Evolutionary conservation across 768 basidiomycete genomes (phyloP).

Genomic region (Hygrocybe punicea): DNA sequence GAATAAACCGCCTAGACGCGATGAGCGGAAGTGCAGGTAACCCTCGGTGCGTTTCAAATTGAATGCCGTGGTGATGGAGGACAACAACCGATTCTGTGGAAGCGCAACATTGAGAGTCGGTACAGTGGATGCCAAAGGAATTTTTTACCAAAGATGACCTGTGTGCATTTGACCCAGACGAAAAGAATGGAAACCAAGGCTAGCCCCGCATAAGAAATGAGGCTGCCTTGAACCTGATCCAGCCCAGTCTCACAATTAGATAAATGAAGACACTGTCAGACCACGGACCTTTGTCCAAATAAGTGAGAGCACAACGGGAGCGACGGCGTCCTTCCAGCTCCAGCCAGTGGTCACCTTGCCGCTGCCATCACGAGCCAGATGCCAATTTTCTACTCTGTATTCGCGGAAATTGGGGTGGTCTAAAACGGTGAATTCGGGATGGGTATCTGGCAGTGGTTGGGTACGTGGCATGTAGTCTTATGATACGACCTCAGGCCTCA

Average conservation of each 20-base stretch:
- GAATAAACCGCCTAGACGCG: constrained; percentile 56
- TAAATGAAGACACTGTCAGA: not conserved
- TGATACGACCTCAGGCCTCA: too few species aligned
- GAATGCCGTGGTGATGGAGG: constrained; percentile 65
- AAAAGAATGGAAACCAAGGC: constrained; percentile 19
- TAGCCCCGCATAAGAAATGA: constrained; percentile 8
- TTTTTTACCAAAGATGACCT: constrained; percentile 46
- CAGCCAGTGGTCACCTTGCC: constrained; percentile 29
- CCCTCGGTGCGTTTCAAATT: constrained; percentile 69
- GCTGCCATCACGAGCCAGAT: constrained; percentile 41
- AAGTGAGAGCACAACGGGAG: constrained; percentile 30
- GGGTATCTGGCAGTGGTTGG: constrained; percentile 30
- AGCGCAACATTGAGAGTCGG: constrained; percentile 6
- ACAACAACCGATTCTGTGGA: constrained; percentile 66
- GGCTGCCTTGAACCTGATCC: constrained; percentile 17
- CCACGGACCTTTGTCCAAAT: constrained; percentile 32
- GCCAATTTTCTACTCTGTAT: constrained; percentile 58
- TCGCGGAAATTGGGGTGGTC: constrained; percentile 50
- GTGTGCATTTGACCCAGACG: constrained; percentile 39
- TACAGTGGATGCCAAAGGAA: not conserved
- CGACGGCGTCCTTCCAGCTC: constrained; percentile 38
- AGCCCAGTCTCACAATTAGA: not conserved
- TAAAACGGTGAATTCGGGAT: constrained; percentile 53
- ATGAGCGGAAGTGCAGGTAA: constrained; percentile 39
- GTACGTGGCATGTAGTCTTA: constrained; percentile 10